phyloP scores from a whole-genome alignment of 2,329 filamentous ascomycete genomes.

The Myriangium duriaei region DNA sequence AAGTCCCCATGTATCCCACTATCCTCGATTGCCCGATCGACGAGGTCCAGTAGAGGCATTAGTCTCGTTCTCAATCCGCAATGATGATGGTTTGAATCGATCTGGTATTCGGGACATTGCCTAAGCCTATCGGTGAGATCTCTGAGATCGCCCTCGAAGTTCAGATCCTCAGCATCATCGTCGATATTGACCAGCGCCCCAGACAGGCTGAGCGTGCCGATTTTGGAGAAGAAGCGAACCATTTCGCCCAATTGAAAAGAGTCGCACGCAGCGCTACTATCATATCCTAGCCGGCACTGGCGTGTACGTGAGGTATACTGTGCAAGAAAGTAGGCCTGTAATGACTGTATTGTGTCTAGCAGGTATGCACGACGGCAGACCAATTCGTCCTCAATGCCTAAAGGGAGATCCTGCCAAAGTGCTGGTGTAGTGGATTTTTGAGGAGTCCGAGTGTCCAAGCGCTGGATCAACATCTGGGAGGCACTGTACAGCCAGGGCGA shows the following conservation, averaged over 20 bases:
- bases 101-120: conserved; percentile 59
- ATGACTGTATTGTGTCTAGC: conserved; percentile 55
- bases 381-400: conserved; percentile 58
- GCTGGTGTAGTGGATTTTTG: conserved; percentile 29
- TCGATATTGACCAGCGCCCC: conserved; percentile 25
- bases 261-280: conserved; percentile 59
- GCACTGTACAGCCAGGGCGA: conserved; percentile 47
- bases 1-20: conserved; percentile 35
- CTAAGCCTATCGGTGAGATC: conserved; percentile 48
- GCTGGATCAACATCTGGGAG: conserved; percentile 53
- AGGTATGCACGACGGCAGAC: conserved; percentile 53
- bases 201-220: conserved; percentile 46
- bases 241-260: conserved; percentile 69
- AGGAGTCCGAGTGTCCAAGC: conserved; percentile 23
- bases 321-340: conserved; percentile 54
- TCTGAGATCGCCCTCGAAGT: conserved; percentile 49
- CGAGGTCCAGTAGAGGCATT: conserved; percentile 52
- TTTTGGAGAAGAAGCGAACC: conserved; percentile 54
- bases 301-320: conserved; percentile 54
- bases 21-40: conserved; percentile 36
- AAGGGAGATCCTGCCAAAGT: conserved; percentile 61
- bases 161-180: conserved; percentile 27
- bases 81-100: conserved; percentile 60
- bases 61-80: conserved; percentile 57
- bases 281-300: conserved; percentile 65